These are phyloP conservation scores for Skeletonema marinoi DNA, from an alignment of 108 stramenopile species.

Conservation along the genomic window DNA sequence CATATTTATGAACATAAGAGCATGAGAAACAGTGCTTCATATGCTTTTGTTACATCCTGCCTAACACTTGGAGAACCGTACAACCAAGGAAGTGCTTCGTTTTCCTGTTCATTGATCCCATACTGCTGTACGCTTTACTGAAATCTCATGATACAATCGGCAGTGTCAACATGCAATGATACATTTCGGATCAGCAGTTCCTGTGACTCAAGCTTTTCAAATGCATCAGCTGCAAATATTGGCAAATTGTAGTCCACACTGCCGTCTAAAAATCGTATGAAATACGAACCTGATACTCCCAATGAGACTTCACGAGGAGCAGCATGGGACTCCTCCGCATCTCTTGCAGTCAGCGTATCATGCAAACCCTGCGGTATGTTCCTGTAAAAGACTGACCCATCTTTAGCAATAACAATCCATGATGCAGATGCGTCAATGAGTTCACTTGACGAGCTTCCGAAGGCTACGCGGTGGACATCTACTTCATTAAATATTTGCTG, in stretches of 20 bases:
- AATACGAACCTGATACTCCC: slow-evolving; percentile 73
- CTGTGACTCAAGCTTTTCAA: slow-evolving; percentile 53
- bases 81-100: too few species aligned
- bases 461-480: slow-evolving; percentile 75
- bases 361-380: slow-evolving; percentile 74
- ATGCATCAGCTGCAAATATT: slow-evolving; percentile 54
- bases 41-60: too few species aligned
- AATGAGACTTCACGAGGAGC: slow-evolving; percentile 77
- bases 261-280: slow-evolving; percentile 78
- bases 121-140: background rate
- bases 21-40: too few species aligned
- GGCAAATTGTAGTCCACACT: slow-evolving; percentile 76
- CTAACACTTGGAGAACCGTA: too few species aligned
- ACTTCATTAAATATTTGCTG: slow-evolving; percentile 56
- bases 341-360: slow-evolving; percentile 42
- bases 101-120: background rate
- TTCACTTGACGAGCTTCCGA: slow-evolving; percentile 42
- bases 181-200: slow-evolving; percentile 38
- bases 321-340: slow-evolving; percentile 31
- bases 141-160: slow-evolving; percentile 43
- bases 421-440: slow-evolving; percentile 28
- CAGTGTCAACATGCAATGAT: slow-evolving; percentile 29
- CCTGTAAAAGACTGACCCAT: slow-evolving; percentile 77
- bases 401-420: slow-evolving; percentile 71
- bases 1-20: too few species aligned